Percentiles rank a stretch among this genome's conserved stretches.
phyloP scores from a whole-genome alignment of 345 rosid species.

The Eucalyptus brandiana region DNA sequence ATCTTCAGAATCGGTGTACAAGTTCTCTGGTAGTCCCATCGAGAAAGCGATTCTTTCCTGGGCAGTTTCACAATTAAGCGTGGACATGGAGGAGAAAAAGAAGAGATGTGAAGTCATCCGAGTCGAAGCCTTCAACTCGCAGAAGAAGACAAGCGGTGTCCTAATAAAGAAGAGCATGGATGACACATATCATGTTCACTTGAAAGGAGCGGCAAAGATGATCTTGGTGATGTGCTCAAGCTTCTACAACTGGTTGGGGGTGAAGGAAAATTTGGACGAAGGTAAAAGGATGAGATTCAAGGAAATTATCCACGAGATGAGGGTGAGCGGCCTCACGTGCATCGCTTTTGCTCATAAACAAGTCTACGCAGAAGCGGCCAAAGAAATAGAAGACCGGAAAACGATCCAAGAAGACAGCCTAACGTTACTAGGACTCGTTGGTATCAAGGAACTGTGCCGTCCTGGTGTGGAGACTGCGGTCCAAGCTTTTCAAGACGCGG shows the following conservation, averaged over 20 bases:
- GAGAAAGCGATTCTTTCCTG: conserved; percentile 70
- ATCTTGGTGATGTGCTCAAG: conserved; percentile 54
- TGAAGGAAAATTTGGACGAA: conserved; percentile 3
- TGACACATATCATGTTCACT: conserved; percentile 30
- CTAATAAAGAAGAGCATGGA: conserved; percentile 12
- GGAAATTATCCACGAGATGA: conserved; percentile 46
- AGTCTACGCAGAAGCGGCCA: neutral
- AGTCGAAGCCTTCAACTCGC: conserved; percentile 53
- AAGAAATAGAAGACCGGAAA: neutral
- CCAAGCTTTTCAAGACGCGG: conserved; percentile 50
- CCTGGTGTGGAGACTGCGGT: conserved; percentile 57
- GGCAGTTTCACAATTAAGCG: conserved; percentile 34
- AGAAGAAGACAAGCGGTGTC: conserved; percentile 23
- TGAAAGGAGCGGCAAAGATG: conserved; percentile 84
- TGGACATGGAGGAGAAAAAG: conserved; percentile 24
- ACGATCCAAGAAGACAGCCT: conserved; percentile 25
- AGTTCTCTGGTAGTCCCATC: conserved; percentile 50
- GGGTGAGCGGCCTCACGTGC: conserved; percentile 55
- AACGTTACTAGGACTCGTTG: conserved; percentile 48
- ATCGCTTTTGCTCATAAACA: conserved; percentile 4
- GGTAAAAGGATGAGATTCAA: conserved; percentile 14
- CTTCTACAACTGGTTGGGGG: conserved; percentile 42
- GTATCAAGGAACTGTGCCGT: conserved; percentile 64
- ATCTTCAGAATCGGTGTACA: conserved; percentile 11
- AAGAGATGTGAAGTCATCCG: conserved; percentile 14